Evolutionary conservation across 768 basidiomycete species (phyloP).

Genomic region (Clitopilus passeckerianus): DNA sequence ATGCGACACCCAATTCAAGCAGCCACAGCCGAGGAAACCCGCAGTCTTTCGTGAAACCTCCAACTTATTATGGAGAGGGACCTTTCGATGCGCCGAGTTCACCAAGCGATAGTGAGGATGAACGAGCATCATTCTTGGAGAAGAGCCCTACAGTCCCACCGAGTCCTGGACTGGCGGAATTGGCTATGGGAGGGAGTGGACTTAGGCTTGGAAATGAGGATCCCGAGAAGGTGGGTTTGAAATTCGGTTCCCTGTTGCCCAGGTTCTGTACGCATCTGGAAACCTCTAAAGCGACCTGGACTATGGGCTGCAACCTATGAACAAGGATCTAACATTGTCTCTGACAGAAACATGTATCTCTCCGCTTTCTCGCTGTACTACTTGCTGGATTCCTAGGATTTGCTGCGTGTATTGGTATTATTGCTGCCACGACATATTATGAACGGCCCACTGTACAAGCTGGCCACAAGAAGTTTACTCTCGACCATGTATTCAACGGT

Average conservation of each 20-base stretch:
- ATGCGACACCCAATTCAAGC: not conserved
- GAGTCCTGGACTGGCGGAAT: slow-evolving; percentile 21
- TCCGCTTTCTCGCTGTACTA: slow-evolving; percentile 58
- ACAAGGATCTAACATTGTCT: not conserved
- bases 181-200: slow-evolving; percentile 12
- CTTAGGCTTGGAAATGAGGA: slow-evolving; percentile 8
- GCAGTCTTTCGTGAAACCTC: slow-evolving; percentile 16
- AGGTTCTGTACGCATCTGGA: not conserved
- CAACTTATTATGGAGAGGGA: slow-evolving; percentile 69
- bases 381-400: slow-evolving; percentile 55
- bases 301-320: slow-evolving; percentile 7
- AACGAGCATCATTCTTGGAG: slow-evolving; percentile 35
- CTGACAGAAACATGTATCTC: slow-evolving; percentile 43
- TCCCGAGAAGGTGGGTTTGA: not conserved
- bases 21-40: not conserved
- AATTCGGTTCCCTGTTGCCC: not conserved
- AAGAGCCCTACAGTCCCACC: slow-evolving; percentile 25
- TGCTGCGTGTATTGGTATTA: slow-evolving; percentile 66
- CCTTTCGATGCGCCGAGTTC: slow-evolving; percentile 76
- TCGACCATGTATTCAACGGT: slow-evolving; percentile 92
- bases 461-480: slow-evolving; percentile 64
- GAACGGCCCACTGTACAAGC: slow-evolving; percentile 45
- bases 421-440: slow-evolving; percentile 72
- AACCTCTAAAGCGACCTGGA: not conserved
- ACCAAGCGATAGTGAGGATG: slow-evolving; percentile 60